Evolutionary conservation across 75 land plant genomes (phyloP).

Genomic region (Pinus tabuliformis): DNA sequence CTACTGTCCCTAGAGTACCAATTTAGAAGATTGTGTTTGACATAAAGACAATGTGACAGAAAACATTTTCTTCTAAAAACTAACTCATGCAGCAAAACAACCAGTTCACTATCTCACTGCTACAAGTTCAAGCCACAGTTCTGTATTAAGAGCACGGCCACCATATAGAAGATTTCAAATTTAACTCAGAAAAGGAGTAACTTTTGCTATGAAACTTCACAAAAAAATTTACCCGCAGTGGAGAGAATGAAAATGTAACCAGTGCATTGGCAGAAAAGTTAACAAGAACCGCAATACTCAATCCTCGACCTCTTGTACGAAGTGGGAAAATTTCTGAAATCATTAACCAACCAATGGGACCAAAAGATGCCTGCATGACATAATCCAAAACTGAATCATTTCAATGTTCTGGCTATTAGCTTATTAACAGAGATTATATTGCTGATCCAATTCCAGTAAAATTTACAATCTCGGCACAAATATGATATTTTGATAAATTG

Average conservation of each 20-base stretch:
- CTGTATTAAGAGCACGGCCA: not conserved
- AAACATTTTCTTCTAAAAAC: not conserved
- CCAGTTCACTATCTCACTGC: not conserved
- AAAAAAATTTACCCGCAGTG: conserved; percentile 55
- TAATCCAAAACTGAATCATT: not conserved
- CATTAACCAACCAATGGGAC: conserved; percentile 98
- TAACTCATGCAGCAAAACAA: not conserved
- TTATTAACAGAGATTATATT: not conserved
- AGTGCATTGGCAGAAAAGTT: conserved; percentile 91
- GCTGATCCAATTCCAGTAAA: not conserved
- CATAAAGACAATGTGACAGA: too few species aligned
- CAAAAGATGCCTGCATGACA: conserved; percentile 80
- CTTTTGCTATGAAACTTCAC: not conserved
- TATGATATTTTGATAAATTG: not conserved
- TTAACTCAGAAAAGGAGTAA: not conserved
- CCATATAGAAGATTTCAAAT: not conserved
- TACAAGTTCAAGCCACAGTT: not conserved
- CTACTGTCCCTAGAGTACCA: too few species aligned
- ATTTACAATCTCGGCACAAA: not conserved
- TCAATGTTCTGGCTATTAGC: not conserved
- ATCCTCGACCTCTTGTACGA: conserved; percentile 78
- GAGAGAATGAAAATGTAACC: conserved; percentile 90
- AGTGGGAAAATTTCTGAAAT: conserved; percentile 88
- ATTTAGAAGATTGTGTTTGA: too few species aligned
- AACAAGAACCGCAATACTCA: conserved; percentile 81